These are phyloP conservation scores for Aaosphaeria pasadenensis DNA, from an alignment of 2,329 filamentous ascomycete genomes.

Conservation along the genomic window DNA sequence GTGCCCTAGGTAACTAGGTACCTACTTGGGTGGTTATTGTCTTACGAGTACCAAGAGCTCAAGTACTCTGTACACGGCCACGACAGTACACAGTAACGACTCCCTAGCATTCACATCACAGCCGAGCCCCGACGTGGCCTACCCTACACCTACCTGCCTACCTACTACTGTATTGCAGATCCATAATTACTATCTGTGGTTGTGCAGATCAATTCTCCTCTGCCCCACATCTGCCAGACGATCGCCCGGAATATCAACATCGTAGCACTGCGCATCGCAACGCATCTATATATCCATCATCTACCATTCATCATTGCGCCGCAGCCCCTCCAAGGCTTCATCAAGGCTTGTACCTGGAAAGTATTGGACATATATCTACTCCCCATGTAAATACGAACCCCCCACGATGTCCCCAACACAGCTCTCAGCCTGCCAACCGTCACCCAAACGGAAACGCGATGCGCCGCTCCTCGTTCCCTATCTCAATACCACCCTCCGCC, in stretches of 20 bases:
- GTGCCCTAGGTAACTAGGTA: too few relatives aligned
- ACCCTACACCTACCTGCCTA: too few relatives aligned
- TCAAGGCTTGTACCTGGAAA: background rate
- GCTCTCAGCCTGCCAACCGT: slow-evolving; percentile 26
- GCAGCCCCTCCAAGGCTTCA: background rate
- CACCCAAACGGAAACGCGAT: slow-evolving; percentile 39
- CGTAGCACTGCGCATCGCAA: background rate
- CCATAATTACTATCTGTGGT: background rate
- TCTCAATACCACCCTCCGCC: slow-evolving; percentile 31
- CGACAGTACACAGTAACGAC: too few relatives aligned
- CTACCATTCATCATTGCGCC: background rate
- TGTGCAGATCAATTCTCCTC: background rate
- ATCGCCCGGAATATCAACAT: background rate
- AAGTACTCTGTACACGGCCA: too few relatives aligned
- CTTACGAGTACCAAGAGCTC: too few relatives aligned
- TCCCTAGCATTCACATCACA: too few relatives aligned
- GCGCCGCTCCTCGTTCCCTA: slow-evolving; percentile 21
- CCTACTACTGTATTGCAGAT: too few relatives aligned
- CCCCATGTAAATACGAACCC: slow-evolving; percentile 2
- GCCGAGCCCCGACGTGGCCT: too few relatives aligned
- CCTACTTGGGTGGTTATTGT: too few relatives aligned
- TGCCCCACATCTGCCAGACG: background rate
- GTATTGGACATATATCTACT: background rate
- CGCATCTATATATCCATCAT: background rate
- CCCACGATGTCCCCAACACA: slow-evolving; percentile 32